phyloP scores from a whole-genome alignment of 2,329 filamentous ascomycete genomes.

The Aspergillus sp. region DNA sequence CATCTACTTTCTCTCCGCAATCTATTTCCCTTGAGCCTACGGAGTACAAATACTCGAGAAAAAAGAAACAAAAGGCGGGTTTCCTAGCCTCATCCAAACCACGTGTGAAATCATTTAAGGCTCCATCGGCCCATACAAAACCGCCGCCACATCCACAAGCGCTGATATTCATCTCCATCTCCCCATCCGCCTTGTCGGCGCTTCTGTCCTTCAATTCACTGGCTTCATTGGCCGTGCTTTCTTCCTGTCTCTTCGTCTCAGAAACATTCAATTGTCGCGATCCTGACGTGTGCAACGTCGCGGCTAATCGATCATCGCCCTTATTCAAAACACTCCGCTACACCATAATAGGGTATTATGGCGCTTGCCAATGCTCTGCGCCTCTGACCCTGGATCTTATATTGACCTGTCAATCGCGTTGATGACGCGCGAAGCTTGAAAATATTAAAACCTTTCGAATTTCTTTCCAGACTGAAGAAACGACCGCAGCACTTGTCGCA shows the following conservation, averaged over 20 bases:
- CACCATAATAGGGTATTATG: background rate
- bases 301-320: slow-evolving; percentile 8
- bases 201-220: slow-evolving; percentile 9
- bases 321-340: no score
- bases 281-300: slow-evolving; percentile 11
- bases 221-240: slow-evolving; percentile 12
- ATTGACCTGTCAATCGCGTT: slow-evolving; percentile 5
- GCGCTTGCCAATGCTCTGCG: slow-evolving; percentile 1
- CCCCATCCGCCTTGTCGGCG: slow-evolving; percentile 16
- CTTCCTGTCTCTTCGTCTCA: slow-evolving; percentile 1
- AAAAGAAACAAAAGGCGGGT: no score
- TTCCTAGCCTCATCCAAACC: slow-evolving; percentile 1
- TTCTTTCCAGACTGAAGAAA: background rate
- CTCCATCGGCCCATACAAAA: slow-evolving; percentile 5
- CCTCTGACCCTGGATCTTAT: slow-evolving; percentile 6
- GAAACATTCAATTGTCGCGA: slow-evolving; percentile 9
- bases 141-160: slow-evolving; percentile 11
- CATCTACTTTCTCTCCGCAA: no score
- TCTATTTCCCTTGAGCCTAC: no score
- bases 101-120: slow-evolving; percentile 10
- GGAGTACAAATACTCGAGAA: no score
- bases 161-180: slow-evolving; percentile 6
- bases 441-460: no score
- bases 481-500: background rate
- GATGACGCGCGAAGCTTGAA: background rate